Conservation (phyloP, 495 filamentous ascomycete genomes). For the Melanomma pulvis-pyrius region DNA sequence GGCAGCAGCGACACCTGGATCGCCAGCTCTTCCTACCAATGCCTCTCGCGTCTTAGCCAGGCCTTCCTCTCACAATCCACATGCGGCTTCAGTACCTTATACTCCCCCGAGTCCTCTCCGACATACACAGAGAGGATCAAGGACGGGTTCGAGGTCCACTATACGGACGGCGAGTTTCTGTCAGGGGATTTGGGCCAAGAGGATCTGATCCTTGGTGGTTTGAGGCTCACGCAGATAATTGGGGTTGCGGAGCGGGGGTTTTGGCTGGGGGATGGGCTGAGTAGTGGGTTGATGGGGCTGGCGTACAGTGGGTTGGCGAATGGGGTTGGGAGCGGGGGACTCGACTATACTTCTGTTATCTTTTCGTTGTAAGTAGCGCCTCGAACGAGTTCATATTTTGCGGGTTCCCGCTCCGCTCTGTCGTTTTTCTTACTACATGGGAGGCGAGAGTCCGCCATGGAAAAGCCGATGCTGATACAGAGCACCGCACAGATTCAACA, state of each 20-base stretch:
- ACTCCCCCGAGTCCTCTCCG: slow-evolving; percentile 36
- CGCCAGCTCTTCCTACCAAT: slow-evolving; percentile 52
- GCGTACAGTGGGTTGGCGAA: slow-evolving; percentile 61
- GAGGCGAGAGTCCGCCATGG: too few relatives aligned
- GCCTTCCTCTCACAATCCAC: slow-evolving; percentile 36
- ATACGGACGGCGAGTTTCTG: slow-evolving; percentile 61
- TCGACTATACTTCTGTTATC: slow-evolving; percentile 24
- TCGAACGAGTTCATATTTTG: not conserved
- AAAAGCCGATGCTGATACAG: slow-evolving; percentile 58
- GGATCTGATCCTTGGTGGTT: slow-evolving; percentile 53
- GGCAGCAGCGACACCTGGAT: slow-evolving; percentile 67
- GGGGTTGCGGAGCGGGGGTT: slow-evolving; percentile 54
- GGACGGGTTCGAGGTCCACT: slow-evolving; percentile 61
- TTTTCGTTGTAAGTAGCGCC: slow-evolving; percentile 13
- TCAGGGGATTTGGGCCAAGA: slow-evolving; percentile 61
- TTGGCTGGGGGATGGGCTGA: slow-evolving; percentile 54
- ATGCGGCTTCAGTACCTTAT: slow-evolving; percentile 57
- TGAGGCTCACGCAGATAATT: slow-evolving; percentile 52
- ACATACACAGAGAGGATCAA: slow-evolving; percentile 50
- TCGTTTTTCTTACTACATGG: too few relatives aligned
- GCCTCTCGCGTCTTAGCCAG: slow-evolving; percentile 46
- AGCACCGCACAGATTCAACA: slow-evolving; percentile 57
- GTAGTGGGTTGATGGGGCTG: slow-evolving; percentile 63
- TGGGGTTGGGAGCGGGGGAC: slow-evolving; percentile 44
- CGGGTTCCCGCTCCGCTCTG: slow-evolving; percentile 50